Conservation (phyloP, 805 yeast genomes). For the Ogataea nakhonphanomensis region DNA sequence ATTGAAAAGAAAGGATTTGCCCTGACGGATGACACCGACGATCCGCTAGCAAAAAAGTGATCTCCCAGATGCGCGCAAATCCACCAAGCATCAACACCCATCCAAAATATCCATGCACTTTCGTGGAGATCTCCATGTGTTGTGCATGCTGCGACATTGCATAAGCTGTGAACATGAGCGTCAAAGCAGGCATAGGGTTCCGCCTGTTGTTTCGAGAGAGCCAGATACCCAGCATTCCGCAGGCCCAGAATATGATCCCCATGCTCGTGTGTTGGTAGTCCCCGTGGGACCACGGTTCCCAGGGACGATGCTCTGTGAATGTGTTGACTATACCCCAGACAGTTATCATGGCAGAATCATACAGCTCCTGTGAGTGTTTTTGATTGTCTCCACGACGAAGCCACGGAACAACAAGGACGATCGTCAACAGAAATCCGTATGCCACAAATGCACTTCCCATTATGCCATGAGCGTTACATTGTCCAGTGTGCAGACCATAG, state of each 20-base stretch:
- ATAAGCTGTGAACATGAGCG: slow-evolving; percentile 87
- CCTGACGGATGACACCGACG: slow-evolving; percentile 39
- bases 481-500: slow-evolving; percentile 79
- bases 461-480: slow-evolving; percentile 94
- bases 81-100: slow-evolving; percentile 78
- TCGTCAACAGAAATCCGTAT: slow-evolving; percentile 69
- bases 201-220: slow-evolving; percentile 66
- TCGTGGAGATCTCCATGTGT: slow-evolving; percentile 69
- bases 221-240: slow-evolving; percentile 82
- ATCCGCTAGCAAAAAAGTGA: slow-evolving; percentile 71
- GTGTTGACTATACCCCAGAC: slow-evolving; percentile 92
- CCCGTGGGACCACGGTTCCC: slow-evolving; percentile 93
- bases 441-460: slow-evolving; percentile 88
- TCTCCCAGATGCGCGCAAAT: slow-evolving; percentile 68
- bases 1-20: slow-evolving; percentile 69
- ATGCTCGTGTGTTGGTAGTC: slow-evolving; percentile 94
- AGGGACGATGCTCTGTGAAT: slow-evolving; percentile 86
- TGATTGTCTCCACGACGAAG: slow-evolving; percentile 46
- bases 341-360: slow-evolving; percentile 77
- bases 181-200: slow-evolving; percentile 74
- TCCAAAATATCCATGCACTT: slow-evolving; percentile 87
- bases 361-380: slow-evolving; percentile 74
- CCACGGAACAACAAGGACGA: slow-evolving; percentile 75
- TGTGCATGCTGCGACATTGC: slow-evolving; percentile 92
- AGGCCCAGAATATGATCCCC: slow-evolving; percentile 97